phyloP scores from a whole-genome alignment of 78 protist species.

The Dictyostelium intermedium region DNA sequence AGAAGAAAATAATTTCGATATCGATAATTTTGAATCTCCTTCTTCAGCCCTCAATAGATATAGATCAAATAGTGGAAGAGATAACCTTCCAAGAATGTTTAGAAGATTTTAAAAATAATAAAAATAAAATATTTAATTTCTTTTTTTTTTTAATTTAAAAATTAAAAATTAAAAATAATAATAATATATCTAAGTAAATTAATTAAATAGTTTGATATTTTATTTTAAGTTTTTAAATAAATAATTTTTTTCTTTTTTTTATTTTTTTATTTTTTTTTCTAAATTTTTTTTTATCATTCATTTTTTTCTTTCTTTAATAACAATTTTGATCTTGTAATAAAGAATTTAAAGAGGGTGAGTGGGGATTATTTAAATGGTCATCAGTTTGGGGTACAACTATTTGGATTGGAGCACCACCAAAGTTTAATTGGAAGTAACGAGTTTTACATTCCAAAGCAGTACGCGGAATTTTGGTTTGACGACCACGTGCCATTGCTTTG shows the following conservation, averaged over 20 bases:
- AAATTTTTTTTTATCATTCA: not conserved
- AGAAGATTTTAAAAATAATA: not conserved
- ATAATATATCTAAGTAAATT: not conserved
- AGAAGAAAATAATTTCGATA: not conserved
- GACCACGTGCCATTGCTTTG: slow-evolving; percentile 62
- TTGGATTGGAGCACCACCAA: slow-evolving; percentile 63
- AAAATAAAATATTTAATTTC: not conserved
- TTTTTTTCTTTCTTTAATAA: not conserved
- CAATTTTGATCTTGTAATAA: slow-evolving; percentile 23
- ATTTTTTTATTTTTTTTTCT: too few relatives aligned
- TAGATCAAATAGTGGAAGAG: slow-evolving; percentile 6
- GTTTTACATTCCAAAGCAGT: slow-evolving; percentile 71
- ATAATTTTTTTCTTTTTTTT: not conserved
- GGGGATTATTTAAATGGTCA: slow-evolving; percentile 7
- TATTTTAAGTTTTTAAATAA: not conserved
- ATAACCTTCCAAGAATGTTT: not conserved
- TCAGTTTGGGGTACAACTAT: slow-evolving; percentile 1
- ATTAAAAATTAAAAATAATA: not conserved
- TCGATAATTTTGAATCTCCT: slow-evolving; percentile 1
- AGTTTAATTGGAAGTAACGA: slow-evolving; percentile 11
- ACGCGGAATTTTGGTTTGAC: slow-evolving; percentile 70
- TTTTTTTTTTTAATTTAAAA: not conserved
- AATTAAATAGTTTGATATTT: not conserved
- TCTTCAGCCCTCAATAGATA: not conserved
- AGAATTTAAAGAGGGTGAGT: slow-evolving; percentile 48